Conservation (phyloP, 441 rosid species). For the Adansonia grandidieri region DNA sequence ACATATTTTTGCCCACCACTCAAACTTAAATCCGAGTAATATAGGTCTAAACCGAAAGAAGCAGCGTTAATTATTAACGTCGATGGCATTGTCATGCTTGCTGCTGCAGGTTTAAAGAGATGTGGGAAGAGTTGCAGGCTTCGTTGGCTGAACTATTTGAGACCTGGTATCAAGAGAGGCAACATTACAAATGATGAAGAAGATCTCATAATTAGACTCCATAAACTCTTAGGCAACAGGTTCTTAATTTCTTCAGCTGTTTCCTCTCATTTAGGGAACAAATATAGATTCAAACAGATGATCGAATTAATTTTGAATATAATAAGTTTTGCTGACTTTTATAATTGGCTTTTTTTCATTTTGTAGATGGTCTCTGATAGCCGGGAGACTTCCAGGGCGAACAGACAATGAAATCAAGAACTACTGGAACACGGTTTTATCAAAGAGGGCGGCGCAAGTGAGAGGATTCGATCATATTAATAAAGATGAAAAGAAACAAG, state of each 20-base stretch:
- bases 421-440: constrained; percentile 43
- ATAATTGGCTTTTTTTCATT: too few species aligned
- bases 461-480: neutral
- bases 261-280: neutral
- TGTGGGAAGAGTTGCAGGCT: constrained; percentile 44
- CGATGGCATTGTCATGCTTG: too few species aligned
- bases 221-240: constrained; percentile 46
- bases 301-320: neutral
- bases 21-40: too few species aligned
- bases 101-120: constrained; percentile 33
- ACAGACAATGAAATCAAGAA: constrained; percentile 59
- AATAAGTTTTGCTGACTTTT: neutral
- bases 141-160: constrained; percentile 40
- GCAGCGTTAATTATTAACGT: too few species aligned
- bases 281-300: neutral
- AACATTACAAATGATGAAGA: constrained; percentile 41
- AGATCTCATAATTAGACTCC: constrained; percentile 47
- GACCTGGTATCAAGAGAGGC: constrained; percentile 47
- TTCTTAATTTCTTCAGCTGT: neutral
- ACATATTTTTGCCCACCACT: too few species aligned
- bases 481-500: neutral
- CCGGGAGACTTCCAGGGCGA: constrained; percentile 59
- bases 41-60: too few species aligned
- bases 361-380: constrained; percentile 49
- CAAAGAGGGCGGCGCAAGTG: constrained; percentile 24